Conservation (phyloP, 129 eudicot species). For the Flaveria bidentis region DNA sequence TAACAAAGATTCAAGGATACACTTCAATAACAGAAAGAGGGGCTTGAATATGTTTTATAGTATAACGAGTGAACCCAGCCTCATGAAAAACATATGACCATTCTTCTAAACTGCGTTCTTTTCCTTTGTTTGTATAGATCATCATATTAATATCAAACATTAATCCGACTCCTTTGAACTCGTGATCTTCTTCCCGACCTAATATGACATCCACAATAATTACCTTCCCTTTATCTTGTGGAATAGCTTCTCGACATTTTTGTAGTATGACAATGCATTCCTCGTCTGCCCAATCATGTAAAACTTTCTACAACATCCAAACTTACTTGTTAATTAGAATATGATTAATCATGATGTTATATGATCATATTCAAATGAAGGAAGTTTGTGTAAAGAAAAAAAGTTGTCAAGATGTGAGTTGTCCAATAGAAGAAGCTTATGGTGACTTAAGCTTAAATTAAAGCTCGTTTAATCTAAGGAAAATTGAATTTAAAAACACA, state of each 20-base stretch:
- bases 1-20: slow-evolving; percentile 5
- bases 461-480: too few relatives aligned
- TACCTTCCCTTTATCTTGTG: slow-evolving; percentile 16
- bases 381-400: too few relatives aligned
- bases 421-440: too few relatives aligned
- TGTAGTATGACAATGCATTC: slow-evolving; percentile 18
- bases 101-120: slow-evolving; percentile 10
- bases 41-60: slow-evolving; percentile 11
- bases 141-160: slow-evolving; percentile 19
- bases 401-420: too few relatives aligned
- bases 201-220: slow-evolving; percentile 14
- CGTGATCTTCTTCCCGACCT: slow-evolving; percentile 12
- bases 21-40: slow-evolving; percentile 4
- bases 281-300: slow-evolving; percentile 19
- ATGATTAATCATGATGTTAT: background rate
- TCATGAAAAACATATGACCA: slow-evolving; percentile 4
- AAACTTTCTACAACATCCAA: slow-evolving; percentile 18
- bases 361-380: too few relatives aligned
- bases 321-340: background rate
- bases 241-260: slow-evolving; percentile 23
- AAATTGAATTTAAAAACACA: too few relatives aligned
- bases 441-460: too few relatives aligned
- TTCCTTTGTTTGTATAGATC: slow-evolving; percentile 4
- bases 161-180: slow-evolving; percentile 2
- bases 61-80: slow-evolving; percentile 21